These are phyloP conservation scores for Austropuccinia psidii DNA, from an alignment of 1,284 basidiomycete genomes.

Conservation along the genomic window DNA sequence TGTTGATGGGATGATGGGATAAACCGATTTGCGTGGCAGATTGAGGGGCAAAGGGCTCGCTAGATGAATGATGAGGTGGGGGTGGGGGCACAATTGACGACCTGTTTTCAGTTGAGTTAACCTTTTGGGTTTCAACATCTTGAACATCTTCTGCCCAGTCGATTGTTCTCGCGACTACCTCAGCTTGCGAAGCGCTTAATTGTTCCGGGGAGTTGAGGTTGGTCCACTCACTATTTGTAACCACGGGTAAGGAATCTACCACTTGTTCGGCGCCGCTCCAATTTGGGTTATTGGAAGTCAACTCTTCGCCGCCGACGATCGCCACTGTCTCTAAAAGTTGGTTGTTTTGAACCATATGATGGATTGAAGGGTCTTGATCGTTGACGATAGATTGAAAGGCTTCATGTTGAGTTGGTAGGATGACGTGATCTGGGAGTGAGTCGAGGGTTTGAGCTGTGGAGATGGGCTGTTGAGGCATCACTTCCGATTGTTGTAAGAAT, in stretches of 20 bases:
- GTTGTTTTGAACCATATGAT: conserved; percentile 31
- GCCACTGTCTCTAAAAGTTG: conserved; percentile 24
- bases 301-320: background rate
- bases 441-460: background rate
- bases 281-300: background rate
- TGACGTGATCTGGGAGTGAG: background rate
- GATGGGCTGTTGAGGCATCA: background rate
- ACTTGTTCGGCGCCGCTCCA: background rate
- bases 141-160: conserved; percentile 36
- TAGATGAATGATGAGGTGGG: background rate
- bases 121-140: background rate
- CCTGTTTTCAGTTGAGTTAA: background rate
- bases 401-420: no score
- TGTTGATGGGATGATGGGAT: conserved; percentile 22
- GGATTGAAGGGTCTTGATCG: conserved; percentile 6
- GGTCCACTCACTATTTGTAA: conserved; percentile 9
- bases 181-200: conserved; percentile 14
- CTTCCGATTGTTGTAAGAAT: conserved; percentile 36
- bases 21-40: background rate
- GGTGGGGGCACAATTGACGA: background rate
- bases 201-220: conserved; percentile 6
- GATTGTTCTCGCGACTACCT: conserved; percentile 29
- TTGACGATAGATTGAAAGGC: no score
- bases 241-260: background rate
- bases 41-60: background rate